Conservation (phyloP, 2,329 filamentous ascomycete species). For the Westerdykella ornata region DNA sequence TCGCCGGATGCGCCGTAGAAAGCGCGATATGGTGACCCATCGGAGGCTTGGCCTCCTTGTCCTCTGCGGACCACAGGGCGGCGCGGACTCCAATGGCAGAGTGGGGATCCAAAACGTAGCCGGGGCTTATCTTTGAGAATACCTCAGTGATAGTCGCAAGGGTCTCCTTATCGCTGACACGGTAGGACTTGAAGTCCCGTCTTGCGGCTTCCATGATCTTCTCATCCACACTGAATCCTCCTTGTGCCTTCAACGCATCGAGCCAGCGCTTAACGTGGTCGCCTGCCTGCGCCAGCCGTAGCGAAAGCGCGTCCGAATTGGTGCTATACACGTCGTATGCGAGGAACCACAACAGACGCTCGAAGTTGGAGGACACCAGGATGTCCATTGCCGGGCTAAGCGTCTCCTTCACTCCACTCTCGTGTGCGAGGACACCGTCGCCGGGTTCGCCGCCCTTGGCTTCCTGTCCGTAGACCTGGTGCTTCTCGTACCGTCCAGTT, state of each 20-base stretch:
- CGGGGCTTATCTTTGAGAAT: constrained; percentile 43
- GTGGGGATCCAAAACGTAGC: constrained; percentile 88
- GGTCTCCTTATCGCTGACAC: constrained; percentile 51
- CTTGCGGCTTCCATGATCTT: constrained; percentile 66
- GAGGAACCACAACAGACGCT: constrained; percentile 89
- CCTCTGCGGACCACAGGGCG: constrained; percentile 59
- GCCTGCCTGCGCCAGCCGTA: constrained; percentile 50
- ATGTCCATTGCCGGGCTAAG: constrained; percentile 97
- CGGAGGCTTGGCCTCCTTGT: constrained; percentile 42
- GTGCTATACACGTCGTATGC: constrained; percentile 51
- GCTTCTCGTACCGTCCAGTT: constrained; percentile 83
- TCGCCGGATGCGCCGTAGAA: constrained; percentile 91
- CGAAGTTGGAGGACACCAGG: constrained; percentile 91
- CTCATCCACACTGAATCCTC: constrained; percentile 73
- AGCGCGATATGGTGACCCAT: constrained; percentile 67
- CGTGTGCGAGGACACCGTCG: constrained; percentile 56
- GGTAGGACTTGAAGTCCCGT: constrained; percentile 73
- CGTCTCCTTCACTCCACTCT: constrained; percentile 78
- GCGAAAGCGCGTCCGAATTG: constrained; percentile 36
- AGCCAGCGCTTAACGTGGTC: constrained; percentile 76
- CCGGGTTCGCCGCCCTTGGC: constrained; percentile 50
- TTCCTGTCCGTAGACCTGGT: constrained; percentile 53
- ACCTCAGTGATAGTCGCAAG: constrained; percentile 43
- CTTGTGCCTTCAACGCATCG: constrained; percentile 68
- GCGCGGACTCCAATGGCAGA: constrained; percentile 80